These are phyloP conservation scores for Thalassiosira mediterranea DNA, from an alignment of 352 stramenopile species.

Conservation along the genomic window DNA sequence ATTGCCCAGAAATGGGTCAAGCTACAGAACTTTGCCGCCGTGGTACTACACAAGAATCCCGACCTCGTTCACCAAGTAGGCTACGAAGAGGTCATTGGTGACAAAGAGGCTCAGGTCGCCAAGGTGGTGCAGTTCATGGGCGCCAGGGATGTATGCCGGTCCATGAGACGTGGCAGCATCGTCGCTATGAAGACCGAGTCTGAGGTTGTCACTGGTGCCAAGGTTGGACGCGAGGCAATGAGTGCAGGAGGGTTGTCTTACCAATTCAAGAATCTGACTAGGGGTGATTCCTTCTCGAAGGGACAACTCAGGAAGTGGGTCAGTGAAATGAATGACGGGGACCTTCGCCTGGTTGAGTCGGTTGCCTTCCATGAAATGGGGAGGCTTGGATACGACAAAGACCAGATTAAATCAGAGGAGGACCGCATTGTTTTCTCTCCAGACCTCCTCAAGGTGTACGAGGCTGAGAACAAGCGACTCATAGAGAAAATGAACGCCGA, in stretches of 20 bases:
- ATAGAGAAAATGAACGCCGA: slow-evolving; percentile 42
- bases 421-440: slow-evolving; percentile 19
- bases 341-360: slow-evolving; percentile 42
- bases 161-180: slow-evolving; percentile 17
- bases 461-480: slow-evolving; percentile 19
- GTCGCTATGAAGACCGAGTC: slow-evolving; percentile 9
- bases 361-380: slow-evolving; percentile 38
- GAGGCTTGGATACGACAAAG: slow-evolving; percentile 32
- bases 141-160: not conserved
- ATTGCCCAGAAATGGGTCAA: slow-evolving; percentile 52
- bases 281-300: slow-evolving; percentile 26
- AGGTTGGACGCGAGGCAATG: slow-evolving; percentile 14
- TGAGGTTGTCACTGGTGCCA: slow-evolving; percentile 29
- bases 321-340: slow-evolving; percentile 21
- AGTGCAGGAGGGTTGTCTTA: slow-evolving; percentile 21
- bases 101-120: slow-evolving; percentile 24
- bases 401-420: slow-evolving; percentile 5
- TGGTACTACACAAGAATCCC: slow-evolving; percentile 22
- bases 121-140: slow-evolving; percentile 26
- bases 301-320: slow-evolving; percentile 34
- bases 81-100: slow-evolving; percentile 40
- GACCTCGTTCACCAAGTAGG: slow-evolving; percentile 36
- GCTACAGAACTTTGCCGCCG: slow-evolving; percentile 30
- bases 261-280: slow-evolving; percentile 45
- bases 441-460: slow-evolving; percentile 12